These are phyloP conservation scores for Sporothrix pseudoabietina DNA, from an alignment of 2,329 filamentous ascomycete genomes.

Conservation along the genomic window DNA sequence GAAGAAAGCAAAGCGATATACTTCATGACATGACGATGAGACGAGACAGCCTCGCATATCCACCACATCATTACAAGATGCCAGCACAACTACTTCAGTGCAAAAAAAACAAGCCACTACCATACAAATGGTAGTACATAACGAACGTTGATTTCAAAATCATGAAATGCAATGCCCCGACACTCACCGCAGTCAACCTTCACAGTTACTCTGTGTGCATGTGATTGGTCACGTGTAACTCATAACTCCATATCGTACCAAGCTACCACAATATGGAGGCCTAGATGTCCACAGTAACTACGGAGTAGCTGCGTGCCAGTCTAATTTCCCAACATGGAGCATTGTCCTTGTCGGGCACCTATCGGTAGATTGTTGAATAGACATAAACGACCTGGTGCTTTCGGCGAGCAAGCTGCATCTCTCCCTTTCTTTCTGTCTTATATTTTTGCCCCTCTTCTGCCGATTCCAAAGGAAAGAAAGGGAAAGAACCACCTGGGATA, in stretches of 20 bases:
- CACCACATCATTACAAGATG: background rate
- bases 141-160: background rate
- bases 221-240: background rate
- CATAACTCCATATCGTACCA: background rate
- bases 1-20: background rate
- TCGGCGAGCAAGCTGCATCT: background rate
- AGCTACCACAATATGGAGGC: background rate
- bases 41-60: background rate
- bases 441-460: background rate
- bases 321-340: slow-evolving; percentile 29
- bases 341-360: slow-evolving; percentile 24
- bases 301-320: slow-evolving; percentile 26
- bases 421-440: background rate
- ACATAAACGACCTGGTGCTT: background rate
- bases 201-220: background rate
- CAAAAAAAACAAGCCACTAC: too few species aligned
- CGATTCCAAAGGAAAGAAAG: background rate
- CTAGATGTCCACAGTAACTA: slow-evolving; percentile 21
- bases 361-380: slow-evolving; percentile 18
- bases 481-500: background rate
- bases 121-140: background rate
- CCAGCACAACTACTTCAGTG: too few species aligned
- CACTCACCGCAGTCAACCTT: background rate
- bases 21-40: background rate
- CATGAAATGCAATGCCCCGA: background rate